These are phyloP conservation scores for Neoascochyta sp. DNA, from an alignment of 2,329 filamentous ascomycete species.

Conservation along the genomic window DNA sequence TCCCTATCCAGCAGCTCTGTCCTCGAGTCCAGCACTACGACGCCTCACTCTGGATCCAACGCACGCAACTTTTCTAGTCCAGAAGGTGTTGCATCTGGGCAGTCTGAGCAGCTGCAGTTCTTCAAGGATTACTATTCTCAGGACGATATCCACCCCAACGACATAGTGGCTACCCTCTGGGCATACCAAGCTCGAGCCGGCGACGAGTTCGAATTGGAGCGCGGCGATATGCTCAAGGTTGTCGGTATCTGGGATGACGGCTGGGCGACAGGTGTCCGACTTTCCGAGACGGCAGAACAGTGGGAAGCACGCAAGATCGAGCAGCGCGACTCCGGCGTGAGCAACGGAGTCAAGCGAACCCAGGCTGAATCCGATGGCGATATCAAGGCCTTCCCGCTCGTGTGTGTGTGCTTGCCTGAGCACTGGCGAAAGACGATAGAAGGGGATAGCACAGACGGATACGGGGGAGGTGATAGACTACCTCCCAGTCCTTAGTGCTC, in stretches of 20 bases:
- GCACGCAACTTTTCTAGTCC: slow-evolving; percentile 76
- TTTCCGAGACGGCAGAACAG: slow-evolving; percentile 80
- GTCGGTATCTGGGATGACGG: slow-evolving; percentile 99
- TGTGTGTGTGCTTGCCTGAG: slow-evolving; percentile 91
- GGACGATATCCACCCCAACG: slow-evolving; percentile 89
- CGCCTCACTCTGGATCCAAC: slow-evolving; percentile 56
- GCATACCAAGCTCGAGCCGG: slow-evolving; percentile 91
- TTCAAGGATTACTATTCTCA: slow-evolving; percentile 99
- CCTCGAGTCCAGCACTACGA: slow-evolving; percentile 64
- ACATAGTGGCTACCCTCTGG: slow-evolving; percentile 89
- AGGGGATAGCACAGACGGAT: slow-evolving; percentile 57
- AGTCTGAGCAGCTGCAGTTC: slow-evolving; percentile 90
- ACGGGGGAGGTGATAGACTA: slow-evolving; percentile 33
- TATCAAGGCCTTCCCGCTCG: slow-evolving; percentile 95
- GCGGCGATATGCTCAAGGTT: slow-evolving; percentile 96
- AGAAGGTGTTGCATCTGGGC: slow-evolving; percentile 76
- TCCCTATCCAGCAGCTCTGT: slow-evolving; percentile 84
- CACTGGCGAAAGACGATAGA: slow-evolving; percentile 98
- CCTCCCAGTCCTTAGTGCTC: slow-evolving; percentile 29
- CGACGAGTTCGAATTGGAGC: slow-evolving; percentile 89
- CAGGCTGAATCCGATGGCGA: slow-evolving; percentile 57
- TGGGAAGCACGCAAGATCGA: slow-evolving; percentile 74
- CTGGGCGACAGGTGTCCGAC: slow-evolving; percentile 89
- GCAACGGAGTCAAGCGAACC: slow-evolving; percentile 60
- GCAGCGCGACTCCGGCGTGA: slow-evolving; percentile 91